phyloP scores from a whole-genome alignment of 2,329 filamentous ascomycete species.

The Paramyrothecium roridum region DNA sequence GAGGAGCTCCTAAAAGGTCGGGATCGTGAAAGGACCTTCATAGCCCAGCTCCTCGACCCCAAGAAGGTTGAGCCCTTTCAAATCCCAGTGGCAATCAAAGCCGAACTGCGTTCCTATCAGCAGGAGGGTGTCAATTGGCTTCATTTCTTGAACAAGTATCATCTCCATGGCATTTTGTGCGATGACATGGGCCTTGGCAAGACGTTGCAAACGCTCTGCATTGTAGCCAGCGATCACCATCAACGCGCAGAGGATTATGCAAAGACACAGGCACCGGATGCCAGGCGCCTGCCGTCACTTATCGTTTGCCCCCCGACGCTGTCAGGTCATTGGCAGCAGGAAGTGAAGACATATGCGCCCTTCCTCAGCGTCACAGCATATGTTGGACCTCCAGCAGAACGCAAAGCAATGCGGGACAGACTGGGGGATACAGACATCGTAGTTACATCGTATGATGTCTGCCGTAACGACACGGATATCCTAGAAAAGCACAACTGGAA shows the following conservation, averaged over 20 bases:
- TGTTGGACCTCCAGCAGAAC: conserved; percentile 82
- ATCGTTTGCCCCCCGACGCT: conserved; percentile 96
- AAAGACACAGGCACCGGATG: conserved; percentile 75
- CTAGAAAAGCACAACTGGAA: conserved; percentile 88
- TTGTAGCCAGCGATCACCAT: conserved; percentile 96
- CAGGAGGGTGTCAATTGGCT: conserved; percentile 99
- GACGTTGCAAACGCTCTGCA: conserved; percentile 94
- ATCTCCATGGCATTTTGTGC: conserved; percentile 95
- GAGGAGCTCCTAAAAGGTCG: conserved; percentile 83
- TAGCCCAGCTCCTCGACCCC: conserved; percentile 90
- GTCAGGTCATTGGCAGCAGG: conserved; percentile 98
- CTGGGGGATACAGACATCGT: conserved; percentile 85
- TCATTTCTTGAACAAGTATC: conserved; percentile 95
- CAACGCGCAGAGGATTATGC: conserved; percentile 86
- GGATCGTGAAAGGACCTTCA: conserved; percentile 93
- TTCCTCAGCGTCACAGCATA: conserved; percentile 90
- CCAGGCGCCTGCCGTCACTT: conserved; percentile 77
- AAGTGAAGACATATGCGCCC: conserved; percentile 91
- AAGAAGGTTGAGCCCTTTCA: conserved; percentile 94
- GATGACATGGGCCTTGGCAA: conserved; percentile 99
- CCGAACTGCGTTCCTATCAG: conserved; percentile 92
- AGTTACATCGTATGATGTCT: conserved; percentile 97
- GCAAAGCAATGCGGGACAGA: conserved; percentile 64
- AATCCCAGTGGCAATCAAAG: conserved; percentile 96
- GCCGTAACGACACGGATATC: conserved; percentile 88